Base-by-base conservation (phyloP, 805 yeast genomes). In the Crinitomyces ghanaensis region DNA sequence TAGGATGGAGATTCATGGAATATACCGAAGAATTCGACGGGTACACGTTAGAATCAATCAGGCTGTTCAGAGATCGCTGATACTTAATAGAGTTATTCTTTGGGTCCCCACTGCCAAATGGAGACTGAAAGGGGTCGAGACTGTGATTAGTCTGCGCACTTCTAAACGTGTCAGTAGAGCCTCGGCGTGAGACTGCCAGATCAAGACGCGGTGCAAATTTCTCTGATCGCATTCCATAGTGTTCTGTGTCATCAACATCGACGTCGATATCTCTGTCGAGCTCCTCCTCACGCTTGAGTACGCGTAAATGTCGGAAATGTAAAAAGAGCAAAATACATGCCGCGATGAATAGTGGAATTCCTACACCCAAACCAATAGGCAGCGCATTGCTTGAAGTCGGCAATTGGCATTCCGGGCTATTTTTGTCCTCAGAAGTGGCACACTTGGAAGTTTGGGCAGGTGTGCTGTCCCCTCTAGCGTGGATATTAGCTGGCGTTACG, bases 301-400 rank as follows among this genome's bases (percentile, higher is more conserved):
- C 45, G 7, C 50, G 44, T 19, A 46, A 40, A 42, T 57, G 61
- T 15, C 57, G 40, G 30, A 44, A 40, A 26, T 56, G 56, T 25
- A 62, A 38, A 42, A 49, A 44, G n/a, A 44, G 28, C 20, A 57
- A 36, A 12, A 57, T 41, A 9, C 47, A 12, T 9, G 57, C 25
- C 17, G 62, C 59, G 14, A 53, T 19, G 3, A 40, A 31, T n/a
- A 55, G 37, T 5, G 67, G 67, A 19, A 62, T 46, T n/a, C 62
- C 59, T 9, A 55, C 53, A n/a, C 60, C 63, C 4, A 58, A 49
- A 6, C 54, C 60, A 29, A 60, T 45, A 2, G 52, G 42, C 26
- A 46, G 37, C 2, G 38, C 34, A 19, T 47, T 35, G 21, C 30
- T 32, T 4, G 39, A 36, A 13, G 27, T 35, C 5, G 51, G 50